Evolutionary conservation across 1,284 basidiomycete species (phyloP).

Genomic region (Malassezia restricta): DNA sequence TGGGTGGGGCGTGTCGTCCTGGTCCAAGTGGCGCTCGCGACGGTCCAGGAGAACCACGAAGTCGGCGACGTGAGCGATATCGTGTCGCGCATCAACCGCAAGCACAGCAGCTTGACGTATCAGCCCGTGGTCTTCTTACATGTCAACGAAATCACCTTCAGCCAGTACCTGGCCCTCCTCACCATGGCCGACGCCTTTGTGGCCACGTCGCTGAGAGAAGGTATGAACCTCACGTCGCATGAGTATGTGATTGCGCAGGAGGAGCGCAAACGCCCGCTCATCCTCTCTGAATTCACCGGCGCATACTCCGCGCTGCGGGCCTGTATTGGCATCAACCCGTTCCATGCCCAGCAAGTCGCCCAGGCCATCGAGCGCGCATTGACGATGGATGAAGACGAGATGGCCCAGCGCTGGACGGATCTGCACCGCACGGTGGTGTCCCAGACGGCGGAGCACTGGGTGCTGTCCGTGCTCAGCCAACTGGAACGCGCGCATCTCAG

Average conservation of each 20-base stretch:
- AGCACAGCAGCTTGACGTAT: slow-evolving; percentile 69
- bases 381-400: slow-evolving; percentile 64
- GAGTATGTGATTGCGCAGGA: slow-evolving; percentile 61
- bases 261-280: slow-evolving; percentile 57
- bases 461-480: slow-evolving; percentile 58
- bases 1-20: slow-evolving; percentile 69
- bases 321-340: slow-evolving; percentile 69
- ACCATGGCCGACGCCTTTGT: slow-evolving; percentile 76
- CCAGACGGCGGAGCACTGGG: slow-evolving; percentile 73
- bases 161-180: slow-evolving; percentile 68
- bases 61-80: slow-evolving; percentile 64
- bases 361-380: slow-evolving; percentile 63
- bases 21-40: slow-evolving; percentile 74
- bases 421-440: slow-evolving; percentile 73
- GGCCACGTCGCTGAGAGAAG: slow-evolving; percentile 69
- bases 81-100: slow-evolving; percentile 68
- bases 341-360: slow-evolving; percentile 48
- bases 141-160: slow-evolving; percentile 72
- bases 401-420: slow-evolving; percentile 65
- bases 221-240: slow-evolving; percentile 71
- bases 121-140: slow-evolving; percentile 78
- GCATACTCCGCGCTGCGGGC: slow-evolving; percentile 73
- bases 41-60: slow-evolving; percentile 63
- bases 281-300: slow-evolving; percentile 65
- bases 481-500: slow-evolving; percentile 38